phyloP scores from a whole-genome alignment of 2,329 filamentous ascomycete genomes.

The Clarireedia homoeocarpa region DNA sequence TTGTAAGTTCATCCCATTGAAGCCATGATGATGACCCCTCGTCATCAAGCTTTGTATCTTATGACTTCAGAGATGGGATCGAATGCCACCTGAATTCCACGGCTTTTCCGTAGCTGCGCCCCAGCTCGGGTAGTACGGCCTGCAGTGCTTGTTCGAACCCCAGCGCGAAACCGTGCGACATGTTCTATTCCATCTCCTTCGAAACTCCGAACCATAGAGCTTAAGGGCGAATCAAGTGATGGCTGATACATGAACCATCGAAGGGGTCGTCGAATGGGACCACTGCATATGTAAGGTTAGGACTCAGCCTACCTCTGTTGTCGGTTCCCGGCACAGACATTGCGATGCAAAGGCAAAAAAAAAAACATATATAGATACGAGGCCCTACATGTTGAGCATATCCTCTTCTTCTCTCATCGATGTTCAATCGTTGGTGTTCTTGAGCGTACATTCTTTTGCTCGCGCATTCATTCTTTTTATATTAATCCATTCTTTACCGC shows the following conservation, averaged over 20 bases:
- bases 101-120: not conserved
- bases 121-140: not conserved
- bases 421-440: not conserved
- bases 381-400: not conserved
- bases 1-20: not conserved
- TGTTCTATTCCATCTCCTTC: not conserved
- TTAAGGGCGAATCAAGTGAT: not conserved
- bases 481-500: slow-evolving; percentile 1
- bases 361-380: slow-evolving; percentile 3
- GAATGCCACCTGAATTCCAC: not conserved
- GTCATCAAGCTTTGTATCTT: not conserved
- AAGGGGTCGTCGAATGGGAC: not conserved
- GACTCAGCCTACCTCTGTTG: not conserved
- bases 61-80: not conserved
- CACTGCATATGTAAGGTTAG: not conserved
- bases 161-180: not conserved
- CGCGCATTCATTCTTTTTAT: not conserved
- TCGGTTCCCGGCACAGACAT: not conserved
- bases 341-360: not conserved
- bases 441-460: not conserved
- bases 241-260: not conserved
- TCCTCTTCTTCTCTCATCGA: not conserved
- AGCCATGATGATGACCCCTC: not conserved
- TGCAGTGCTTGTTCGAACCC: not conserved
- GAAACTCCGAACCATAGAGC: not conserved